Evolutionary conservation across 2,329 filamentous ascomycete species (phyloP).

Genomic region (Hymenoscyphus infarciens): DNA sequence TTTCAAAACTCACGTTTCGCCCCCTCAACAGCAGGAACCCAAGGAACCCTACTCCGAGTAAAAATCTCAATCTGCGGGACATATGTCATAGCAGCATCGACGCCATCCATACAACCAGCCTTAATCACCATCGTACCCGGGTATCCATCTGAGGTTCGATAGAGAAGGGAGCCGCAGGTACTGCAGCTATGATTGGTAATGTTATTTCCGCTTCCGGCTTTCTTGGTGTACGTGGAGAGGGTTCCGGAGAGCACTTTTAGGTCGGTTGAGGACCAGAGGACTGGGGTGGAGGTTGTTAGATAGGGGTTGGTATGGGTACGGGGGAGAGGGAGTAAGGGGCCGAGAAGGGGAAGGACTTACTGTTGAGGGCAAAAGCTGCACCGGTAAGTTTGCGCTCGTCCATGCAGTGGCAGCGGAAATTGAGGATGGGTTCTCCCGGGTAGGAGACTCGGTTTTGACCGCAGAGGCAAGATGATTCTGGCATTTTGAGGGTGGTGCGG

Average conservation of each 20-base stretch:
- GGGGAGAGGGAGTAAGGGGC: background rate
- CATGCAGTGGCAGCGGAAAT: constrained; percentile 25
- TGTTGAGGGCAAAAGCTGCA: constrained; percentile 18
- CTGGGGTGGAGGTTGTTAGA: too few relatives aligned
- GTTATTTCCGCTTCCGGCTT: constrained; percentile 20
- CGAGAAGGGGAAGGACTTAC: too few relatives aligned
- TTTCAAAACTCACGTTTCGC: constrained; percentile 22
- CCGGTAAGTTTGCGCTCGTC: constrained; percentile 28
- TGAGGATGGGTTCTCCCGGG: constrained; percentile 16
- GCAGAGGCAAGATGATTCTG: too few relatives aligned
- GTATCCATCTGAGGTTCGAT: constrained; percentile 16
- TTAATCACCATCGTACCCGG: constrained; percentile 23
- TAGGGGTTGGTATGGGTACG: constrained; percentile 5
- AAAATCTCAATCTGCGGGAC: constrained; percentile 27
- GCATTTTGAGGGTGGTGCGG: too few relatives aligned
- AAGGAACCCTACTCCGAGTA: constrained; percentile 23
- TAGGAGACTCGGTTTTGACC: constrained; percentile 16
- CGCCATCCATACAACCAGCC: constrained; percentile 25
- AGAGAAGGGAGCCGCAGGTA: constrained; percentile 18
- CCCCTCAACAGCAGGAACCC: constrained; percentile 22
- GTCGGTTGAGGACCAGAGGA: too few relatives aligned
- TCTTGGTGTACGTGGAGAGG: constrained; percentile 19
- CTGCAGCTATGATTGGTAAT: constrained; percentile 21
- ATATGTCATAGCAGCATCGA: constrained; percentile 18
- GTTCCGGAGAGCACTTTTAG: constrained; percentile 16